Base-by-base conservation (phyloP, 257 asterid genomes). In the Plantago elongata region DNA sequence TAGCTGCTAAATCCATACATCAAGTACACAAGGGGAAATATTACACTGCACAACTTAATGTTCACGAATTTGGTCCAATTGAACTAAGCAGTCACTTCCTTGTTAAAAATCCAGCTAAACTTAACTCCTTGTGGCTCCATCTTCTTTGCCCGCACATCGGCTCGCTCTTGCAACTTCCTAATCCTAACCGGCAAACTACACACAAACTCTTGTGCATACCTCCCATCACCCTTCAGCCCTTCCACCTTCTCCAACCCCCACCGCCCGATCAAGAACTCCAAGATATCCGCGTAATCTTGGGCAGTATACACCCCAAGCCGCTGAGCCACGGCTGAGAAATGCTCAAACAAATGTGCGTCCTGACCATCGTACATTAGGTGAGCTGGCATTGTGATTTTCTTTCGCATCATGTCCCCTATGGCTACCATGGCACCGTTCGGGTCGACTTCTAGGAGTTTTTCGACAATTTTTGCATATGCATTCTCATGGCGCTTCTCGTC, bases 401-500 rank as follows among this genome's bases (percentile, higher is more conserved):
- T 76, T 11, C 69, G 73, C 82, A 73, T 68, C 82, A 76, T 70
- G 42, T 79, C 61, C 4, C 62, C 82, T 16, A 79, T 73, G 11
- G 76, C 82, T 5, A 71, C 2, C 70, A 71, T 68, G 37, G 76
- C 57, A 8, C n/a, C 68, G 14, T 71, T 68, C 0, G 82, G 51
- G 7, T 76, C 82, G 2, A 76, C n/a, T 38, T 76, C 72, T 0
- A 73, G 58, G 0, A 79, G 74, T 14, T 72, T 78, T 3, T 65
- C 77, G 1, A 78, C 51, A 5, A 78, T 68, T 11, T 42, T 74
- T 0, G 43, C 13, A 34, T 64, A 64, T 1, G 77, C 80, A 29
- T 54, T 71, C 60, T 75, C 80, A 13, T 77, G 77, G 15, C 83
- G 75, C 58, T 74, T 78, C 49, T 78, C 83, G 13, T 78, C 80